Percentiles rank a stretch among this genome's conserved stretches.
These are phyloP conservation scores for Phytomonas serpens DNA, from an alignment of 208 protist genomes.

Conservation along the genomic window DNA sequence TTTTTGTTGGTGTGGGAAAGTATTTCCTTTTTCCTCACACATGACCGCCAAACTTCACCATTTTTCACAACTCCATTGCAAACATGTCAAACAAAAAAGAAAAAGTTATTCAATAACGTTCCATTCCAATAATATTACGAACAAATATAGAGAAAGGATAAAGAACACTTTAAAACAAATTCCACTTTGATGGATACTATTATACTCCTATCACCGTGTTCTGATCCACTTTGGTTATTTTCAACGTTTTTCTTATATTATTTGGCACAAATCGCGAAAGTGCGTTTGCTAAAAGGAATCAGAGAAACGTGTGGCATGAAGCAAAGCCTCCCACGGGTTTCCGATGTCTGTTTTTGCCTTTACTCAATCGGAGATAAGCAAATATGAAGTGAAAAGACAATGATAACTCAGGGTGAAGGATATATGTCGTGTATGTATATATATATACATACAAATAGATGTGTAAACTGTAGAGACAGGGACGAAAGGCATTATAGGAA, in stretches of 20 bases:
- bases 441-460: constrained; percentile 8
- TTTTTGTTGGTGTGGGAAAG: not conserved
- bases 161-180: not conserved
- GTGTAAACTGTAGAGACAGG: not conserved
- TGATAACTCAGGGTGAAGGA: not conserved
- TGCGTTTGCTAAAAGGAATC: constrained; percentile 8
- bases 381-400: not conserved
- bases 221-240: not conserved
- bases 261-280: not conserved
- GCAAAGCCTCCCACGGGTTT: not conserved
- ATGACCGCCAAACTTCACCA: not conserved
- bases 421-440: constrained; percentile 1
- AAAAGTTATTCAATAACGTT: not conserved
- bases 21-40: not conserved
- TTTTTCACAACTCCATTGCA: not conserved
- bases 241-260: not conserved
- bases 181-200: not conserved
- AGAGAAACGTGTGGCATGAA: not conserved
- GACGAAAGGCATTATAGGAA: constrained; percentile 4
- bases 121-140: not conserved
- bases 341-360: not conserved
- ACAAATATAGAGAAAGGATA: not conserved
- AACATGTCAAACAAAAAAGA: not conserved
- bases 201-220: not conserved
- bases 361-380: not conserved